These are phyloP conservation scores for Tremellales sp. DNA, from an alignment of 1,284 basidiomycete genomes.

Conservation along the genomic window DNA sequence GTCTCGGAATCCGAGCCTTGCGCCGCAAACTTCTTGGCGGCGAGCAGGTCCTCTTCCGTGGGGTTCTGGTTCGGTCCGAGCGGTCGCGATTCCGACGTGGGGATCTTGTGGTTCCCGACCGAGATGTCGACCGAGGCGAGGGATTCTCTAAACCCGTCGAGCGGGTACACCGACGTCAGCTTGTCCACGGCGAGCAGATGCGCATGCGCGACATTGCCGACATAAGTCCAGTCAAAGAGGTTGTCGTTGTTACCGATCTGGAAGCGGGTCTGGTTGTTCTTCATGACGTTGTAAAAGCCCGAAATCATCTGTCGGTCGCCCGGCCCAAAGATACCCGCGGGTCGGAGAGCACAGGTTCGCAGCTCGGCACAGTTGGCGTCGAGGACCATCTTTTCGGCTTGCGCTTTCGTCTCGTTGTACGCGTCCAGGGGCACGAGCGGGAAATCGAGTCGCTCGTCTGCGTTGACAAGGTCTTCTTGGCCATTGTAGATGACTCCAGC, in stretches of 20 bases:
- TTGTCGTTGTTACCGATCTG: constrained; percentile 94
- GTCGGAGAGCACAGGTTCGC: constrained; percentile 83
- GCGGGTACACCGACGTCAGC: constrained; percentile 45
- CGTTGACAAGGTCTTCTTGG: constrained; percentile 66
- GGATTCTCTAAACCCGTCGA: constrained; percentile 55
- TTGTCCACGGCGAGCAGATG: constrained; percentile 88
- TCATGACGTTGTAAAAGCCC: constrained; percentile 75
- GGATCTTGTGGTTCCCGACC: constrained; percentile 60
- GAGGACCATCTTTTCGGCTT: constrained; percentile 80
- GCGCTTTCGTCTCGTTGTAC: constrained; percentile 95
- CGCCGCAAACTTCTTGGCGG: constrained; percentile 64
- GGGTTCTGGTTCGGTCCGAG: constrained; percentile 70
- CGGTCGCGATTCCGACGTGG: constrained; percentile 71
- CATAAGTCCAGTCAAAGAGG: constrained; percentile 96
- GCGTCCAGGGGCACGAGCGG: constrained; percentile 77
- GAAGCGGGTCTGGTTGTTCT: constrained; percentile 79
- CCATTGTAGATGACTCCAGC: constrained; percentile 92
- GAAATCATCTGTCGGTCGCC: constrained; percentile 86
- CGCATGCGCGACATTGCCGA: constrained; percentile 91
- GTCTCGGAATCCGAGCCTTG: constrained; percentile 51
- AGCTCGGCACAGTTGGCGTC: constrained; percentile 78
- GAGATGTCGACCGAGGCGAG: constrained; percentile 64
- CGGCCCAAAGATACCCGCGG: constrained; percentile 96
- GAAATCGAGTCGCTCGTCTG: constrained; percentile 81
- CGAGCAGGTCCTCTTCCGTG: constrained; percentile 55